phyloP scores from a whole-genome alignment of 2,329 filamentous ascomycete genomes.

The Pseudogymnoascus sp. region DNA sequence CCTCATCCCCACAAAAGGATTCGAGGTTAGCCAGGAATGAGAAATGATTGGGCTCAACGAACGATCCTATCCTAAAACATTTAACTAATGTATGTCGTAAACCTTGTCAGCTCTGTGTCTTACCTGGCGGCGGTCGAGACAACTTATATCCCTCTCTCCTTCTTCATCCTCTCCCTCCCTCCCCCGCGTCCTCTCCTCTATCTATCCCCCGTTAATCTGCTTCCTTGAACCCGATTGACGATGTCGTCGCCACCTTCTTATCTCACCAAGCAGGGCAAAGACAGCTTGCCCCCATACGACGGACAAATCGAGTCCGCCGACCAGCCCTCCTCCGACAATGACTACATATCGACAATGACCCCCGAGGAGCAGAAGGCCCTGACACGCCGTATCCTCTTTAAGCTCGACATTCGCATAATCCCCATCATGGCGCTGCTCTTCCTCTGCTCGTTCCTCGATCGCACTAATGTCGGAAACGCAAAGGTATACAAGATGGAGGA shows the following conservation, averaged over 20 bases:
- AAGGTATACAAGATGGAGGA: conserved; percentile 54
- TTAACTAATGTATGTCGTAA: background rate
- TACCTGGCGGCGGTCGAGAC: background rate
- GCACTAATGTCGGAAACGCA: conserved; percentile 67
- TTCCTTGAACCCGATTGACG: background rate
- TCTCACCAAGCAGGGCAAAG: background rate
- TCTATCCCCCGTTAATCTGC: background rate
- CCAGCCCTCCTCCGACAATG: background rate
- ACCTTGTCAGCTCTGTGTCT: background rate
- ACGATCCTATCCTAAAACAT: too few relatives aligned
- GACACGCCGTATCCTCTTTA: conserved; percentile 40
- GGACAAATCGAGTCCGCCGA: background rate
- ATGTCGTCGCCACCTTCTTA: background rate
- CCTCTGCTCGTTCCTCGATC: conserved; percentile 56
- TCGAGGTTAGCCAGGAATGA: background rate
- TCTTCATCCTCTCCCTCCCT: background rate
- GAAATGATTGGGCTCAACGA: too few relatives aligned
- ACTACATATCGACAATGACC: background rate
- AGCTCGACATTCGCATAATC: conserved; percentile 49
- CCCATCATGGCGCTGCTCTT: conserved; percentile 57
- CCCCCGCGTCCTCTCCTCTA: background rate
- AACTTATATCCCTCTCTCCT: background rate
- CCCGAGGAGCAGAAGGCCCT: conserved; percentile 20
- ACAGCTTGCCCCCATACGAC: background rate
- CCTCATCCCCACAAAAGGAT: background rate